Evolutionary conservation across 306 rosid species (phyloP).

Genomic region (Dryas drummondii): DNA sequence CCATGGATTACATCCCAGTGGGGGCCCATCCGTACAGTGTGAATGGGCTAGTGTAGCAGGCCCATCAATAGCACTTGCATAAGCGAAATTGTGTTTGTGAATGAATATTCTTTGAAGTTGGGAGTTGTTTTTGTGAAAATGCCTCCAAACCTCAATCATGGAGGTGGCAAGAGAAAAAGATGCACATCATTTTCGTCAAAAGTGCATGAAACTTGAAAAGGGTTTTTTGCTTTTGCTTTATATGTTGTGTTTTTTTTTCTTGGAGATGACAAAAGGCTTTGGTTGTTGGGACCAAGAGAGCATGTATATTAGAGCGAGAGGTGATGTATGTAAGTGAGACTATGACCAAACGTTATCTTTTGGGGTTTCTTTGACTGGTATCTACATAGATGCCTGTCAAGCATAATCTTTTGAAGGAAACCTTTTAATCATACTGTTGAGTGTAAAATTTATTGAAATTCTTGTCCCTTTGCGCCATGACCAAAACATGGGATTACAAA

Average conservation of each 20-base stretch:
- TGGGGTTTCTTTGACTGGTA: conserved; percentile 4
- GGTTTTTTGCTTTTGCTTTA: conserved; percentile 32
- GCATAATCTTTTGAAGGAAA: background rate
- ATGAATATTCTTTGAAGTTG: conserved; percentile 13
- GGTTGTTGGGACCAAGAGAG: conserved; percentile 43
- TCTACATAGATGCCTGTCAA: background rate
- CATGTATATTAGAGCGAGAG: conserved; percentile 9
- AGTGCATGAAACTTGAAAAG: conserved; percentile 36
- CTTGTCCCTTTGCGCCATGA: background rate
- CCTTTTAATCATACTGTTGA: background rate
- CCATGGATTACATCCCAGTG: conserved; percentile 21
- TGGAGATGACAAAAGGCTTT: conserved; percentile 53
- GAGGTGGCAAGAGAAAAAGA: background rate
- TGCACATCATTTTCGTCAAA: conserved; percentile 42
- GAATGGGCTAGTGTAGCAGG: conserved; percentile 24
- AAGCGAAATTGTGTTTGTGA: conserved; percentile 9
- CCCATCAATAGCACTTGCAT: background rate
- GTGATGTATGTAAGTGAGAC: conserved; percentile 6
- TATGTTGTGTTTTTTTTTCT: conserved; percentile 18
- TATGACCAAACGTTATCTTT: conserved; percentile 22
- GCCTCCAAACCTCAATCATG: conserved; percentile 27
- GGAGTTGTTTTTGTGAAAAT: background rate
- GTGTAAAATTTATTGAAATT: background rate
- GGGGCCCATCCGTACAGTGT: conserved; percentile 43
- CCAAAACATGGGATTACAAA: background rate